phyloP scores from a whole-genome alignment of 805 yeast genomes.

The Saccharomycopsis schoenii region DNA sequence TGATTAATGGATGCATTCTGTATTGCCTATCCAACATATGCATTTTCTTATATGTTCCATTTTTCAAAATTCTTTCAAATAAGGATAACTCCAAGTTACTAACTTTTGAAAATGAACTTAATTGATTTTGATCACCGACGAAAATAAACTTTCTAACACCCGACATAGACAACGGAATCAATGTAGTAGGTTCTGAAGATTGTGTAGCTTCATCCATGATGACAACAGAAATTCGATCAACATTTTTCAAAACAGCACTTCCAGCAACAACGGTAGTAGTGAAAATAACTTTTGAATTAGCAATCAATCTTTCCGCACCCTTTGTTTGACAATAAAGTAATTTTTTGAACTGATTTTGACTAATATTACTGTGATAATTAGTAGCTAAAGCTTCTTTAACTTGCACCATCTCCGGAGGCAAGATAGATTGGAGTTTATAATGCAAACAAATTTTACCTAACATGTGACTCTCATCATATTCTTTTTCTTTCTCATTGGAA shows the following conservation, averaged over 20 bases:
- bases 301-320: constrained; percentile 40
- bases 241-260: constrained; percentile 48
- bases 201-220: constrained; percentile 77
- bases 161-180: constrained; percentile 61
- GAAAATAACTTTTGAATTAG: constrained; percentile 60
- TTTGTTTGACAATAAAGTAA: constrained; percentile 34
- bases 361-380: constrained; percentile 31
- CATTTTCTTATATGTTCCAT: constrained; percentile 51
- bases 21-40: constrained; percentile 63
- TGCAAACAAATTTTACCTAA: constrained; percentile 54
- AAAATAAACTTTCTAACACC: constrained; percentile 59
- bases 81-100: constrained; percentile 57
- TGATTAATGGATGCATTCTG: constrained; percentile 57
- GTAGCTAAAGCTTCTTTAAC: constrained; percentile 34
- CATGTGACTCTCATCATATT: constrained; percentile 48
- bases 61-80: constrained; percentile 55
- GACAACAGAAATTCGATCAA: constrained; percentile 50
- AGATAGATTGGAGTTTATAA: constrained; percentile 41
- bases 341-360: constrained; percentile 41
- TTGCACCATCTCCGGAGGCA: constrained; percentile 37
- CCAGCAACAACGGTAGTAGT: constrained; percentile 70
- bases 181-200: constrained; percentile 61
- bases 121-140: constrained; percentile 70
- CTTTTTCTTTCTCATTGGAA: constrained; percentile 50
- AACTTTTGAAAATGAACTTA: constrained; percentile 61